A percentile compares a stretch with the other conserved stretches of the same genome.
Evolutionary conservation across 208 protist genomes (phyloP).

Genomic region (Acanthamoeba lenticulata): DNA sequence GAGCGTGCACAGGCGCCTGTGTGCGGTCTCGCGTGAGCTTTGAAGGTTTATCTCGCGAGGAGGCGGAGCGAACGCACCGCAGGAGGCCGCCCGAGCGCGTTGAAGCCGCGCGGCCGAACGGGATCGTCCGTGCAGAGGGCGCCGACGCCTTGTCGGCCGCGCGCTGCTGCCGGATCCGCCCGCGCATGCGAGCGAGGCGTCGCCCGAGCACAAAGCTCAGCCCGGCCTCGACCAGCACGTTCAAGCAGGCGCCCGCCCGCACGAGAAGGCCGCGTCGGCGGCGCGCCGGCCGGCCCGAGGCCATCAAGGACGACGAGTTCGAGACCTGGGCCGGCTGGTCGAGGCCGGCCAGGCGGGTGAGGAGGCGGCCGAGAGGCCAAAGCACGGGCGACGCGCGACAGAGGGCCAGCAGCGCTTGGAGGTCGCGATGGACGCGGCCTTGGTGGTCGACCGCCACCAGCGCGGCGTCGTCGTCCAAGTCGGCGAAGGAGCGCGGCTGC

Average conservation of each 20-base stretch:
- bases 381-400: constrained; percentile 24
- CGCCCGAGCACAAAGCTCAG: neutral
- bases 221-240: neutral
- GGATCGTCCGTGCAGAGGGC: too few relatives aligned
- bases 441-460: constrained; percentile 23
- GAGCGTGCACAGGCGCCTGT: neutral
- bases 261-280: neutral
- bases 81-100: too few relatives aligned
- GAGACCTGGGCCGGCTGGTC: neutral
- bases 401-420: neutral
- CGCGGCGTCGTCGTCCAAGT: neutral
- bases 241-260: neutral
- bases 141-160: neutral
- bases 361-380: constrained; percentile 2
- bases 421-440: neutral
- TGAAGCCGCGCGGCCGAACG: too few relatives aligned
- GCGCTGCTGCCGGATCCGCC: neutral
- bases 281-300: too few relatives aligned
- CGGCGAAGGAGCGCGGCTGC: neutral
- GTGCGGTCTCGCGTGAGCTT: neutral
- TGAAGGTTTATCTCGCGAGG: neutral
- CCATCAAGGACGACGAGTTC: too few relatives aligned
- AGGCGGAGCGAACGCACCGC: too few relatives aligned
- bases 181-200: neutral
- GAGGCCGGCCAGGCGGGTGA: neutral